Evolutionary conservation across 306 rosid species (phyloP).

Genomic region (Gastrolobium villosum): DNA sequence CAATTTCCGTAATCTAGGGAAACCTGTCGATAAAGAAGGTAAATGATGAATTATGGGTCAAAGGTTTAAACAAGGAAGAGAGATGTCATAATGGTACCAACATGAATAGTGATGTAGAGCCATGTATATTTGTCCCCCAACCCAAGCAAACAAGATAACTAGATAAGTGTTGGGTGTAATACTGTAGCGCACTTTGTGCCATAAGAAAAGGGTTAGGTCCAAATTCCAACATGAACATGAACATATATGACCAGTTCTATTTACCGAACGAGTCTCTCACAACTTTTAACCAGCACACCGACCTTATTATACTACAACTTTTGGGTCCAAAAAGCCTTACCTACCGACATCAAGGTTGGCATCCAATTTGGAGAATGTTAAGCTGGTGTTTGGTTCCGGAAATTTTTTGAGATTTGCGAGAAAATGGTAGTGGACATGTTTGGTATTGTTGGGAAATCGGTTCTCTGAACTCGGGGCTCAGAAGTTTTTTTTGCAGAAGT

Average conservation of each 20-base stretch:
- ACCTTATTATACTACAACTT: neutral
- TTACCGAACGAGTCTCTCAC: neutral
- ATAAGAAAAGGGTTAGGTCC: conserved; percentile 22
- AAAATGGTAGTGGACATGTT: no score
- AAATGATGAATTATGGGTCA: conserved; percentile 40
- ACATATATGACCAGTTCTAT: neutral
- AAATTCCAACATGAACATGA: conserved; percentile 23
- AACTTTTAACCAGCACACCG: conserved; percentile 33
- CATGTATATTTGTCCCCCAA: conserved; percentile 43
- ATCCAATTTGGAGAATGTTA: conserved; percentile 23
- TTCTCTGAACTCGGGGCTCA: no score
- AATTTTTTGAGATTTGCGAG: no score
- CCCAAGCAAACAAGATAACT: conserved; percentile 20
- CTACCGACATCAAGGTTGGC: conserved; percentile 48
- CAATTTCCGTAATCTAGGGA: neutral
- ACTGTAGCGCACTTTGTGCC: conserved; percentile 33
- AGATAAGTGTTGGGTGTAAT: conserved; percentile 15
- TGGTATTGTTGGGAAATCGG: no score
- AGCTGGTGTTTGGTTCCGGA: no score
- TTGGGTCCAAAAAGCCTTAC: conserved; percentile 36
- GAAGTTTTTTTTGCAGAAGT: no score
- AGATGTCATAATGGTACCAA: conserved; percentile 11
- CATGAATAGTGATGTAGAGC: neutral
- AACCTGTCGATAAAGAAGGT: neutral
- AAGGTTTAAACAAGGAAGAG: conserved; percentile 6